phyloP scores from a whole-genome alignment of 2,329 filamentous ascomycete species.

The Pseudogymnoascus sp. region DNA sequence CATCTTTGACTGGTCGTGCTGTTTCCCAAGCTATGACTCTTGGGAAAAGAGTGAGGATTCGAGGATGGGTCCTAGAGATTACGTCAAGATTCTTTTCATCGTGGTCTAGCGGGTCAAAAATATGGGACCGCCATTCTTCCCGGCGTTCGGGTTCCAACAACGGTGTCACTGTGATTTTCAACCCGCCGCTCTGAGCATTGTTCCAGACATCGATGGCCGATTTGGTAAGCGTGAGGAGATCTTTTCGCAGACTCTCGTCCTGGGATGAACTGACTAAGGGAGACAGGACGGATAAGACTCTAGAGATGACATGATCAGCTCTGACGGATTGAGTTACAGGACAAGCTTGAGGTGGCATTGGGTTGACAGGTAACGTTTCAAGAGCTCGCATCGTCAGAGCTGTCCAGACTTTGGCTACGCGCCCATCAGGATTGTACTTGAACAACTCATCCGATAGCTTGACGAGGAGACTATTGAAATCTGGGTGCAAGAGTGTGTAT shows the following conservation, averaged over 20 bases:
- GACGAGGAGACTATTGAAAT: slow-evolving; percentile 10
- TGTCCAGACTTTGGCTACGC: slow-evolving; percentile 15
- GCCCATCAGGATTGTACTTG: slow-evolving; percentile 7
- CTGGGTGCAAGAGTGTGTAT: slow-evolving; percentile 6
- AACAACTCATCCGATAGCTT: slow-evolving; percentile 12
- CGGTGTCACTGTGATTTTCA: slow-evolving; percentile 11
- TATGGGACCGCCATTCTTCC: slow-evolving; percentile 15
- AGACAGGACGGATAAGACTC: slow-evolving; percentile 5
- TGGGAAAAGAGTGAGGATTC: slow-evolving; percentile 11
- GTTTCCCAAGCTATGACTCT: neutral
- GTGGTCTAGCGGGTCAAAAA: slow-evolving; percentile 13
- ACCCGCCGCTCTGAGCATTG: slow-evolving; percentile 12
- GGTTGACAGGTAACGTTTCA: neutral
- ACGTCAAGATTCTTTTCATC: slow-evolving; percentile 10
- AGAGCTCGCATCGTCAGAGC: slow-evolving; percentile 17
- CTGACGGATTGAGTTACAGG: neutral
- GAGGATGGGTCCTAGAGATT: slow-evolving; percentile 14
- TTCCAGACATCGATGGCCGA: slow-evolving; percentile 15
- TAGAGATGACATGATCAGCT: slow-evolving; percentile 11
- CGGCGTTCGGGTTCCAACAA: slow-evolving; percentile 11
- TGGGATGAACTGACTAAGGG: slow-evolving; percentile 13
- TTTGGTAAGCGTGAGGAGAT: slow-evolving; percentile 12
- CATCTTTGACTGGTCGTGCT: neutral
- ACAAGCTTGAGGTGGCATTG: neutral
- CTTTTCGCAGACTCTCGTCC: slow-evolving; percentile 7